Evolutionary conservation across 2,329 filamentous ascomycete species (phyloP), one percentile per base, ranked within the genome.

Genomic region (Claviceps arundinis): DNA sequence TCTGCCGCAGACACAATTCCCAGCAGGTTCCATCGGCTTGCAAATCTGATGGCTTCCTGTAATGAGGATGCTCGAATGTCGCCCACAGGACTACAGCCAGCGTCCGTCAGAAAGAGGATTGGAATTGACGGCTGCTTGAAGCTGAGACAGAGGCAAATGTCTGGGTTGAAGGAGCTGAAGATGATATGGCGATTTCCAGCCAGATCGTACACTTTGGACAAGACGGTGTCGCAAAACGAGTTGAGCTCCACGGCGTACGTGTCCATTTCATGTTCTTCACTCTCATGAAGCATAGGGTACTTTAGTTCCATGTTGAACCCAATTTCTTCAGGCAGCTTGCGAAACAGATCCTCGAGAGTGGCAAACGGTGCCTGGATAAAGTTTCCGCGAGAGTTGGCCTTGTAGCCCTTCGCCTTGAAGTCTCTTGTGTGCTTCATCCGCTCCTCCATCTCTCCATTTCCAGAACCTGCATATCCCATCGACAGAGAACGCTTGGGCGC

Each of bases 291-390:
- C 90, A 97, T 97, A 5, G 93, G 93, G 65, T 98, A 98, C 70
- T 98, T 97, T 78, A 98, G 87, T 72, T 98, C 93, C 59, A 98
- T 95, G 68, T 98, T 97, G 77, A 98, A 98, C 14, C 93, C 90
- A 22, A 95, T 86, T 14, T 80, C 76, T 56, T 85, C 78, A 0
- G 89, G 89, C 0, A 98, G 72, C 63, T 90, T 84, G 61, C 80
- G 79, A 71, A 98, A 96, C 65, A 97, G 82, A 56, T 96, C 89
- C 66, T 96, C 89, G 4, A 98, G 75, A 0, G 93, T 98, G 7
- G 91, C 90, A 69, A 98, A 98, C 0, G 91, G 89, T 0, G 87
- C 89, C 65, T 97, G 91, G 61, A 98, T 97, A 61, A 94, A 94
- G 64, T 89, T 89, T 50, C 91, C 93, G 4, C 93, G 85, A 5